Evolutionary conservation across 257 asterid genomes (phyloP).

Genomic region (Jacaranda mimosifolia): DNA sequence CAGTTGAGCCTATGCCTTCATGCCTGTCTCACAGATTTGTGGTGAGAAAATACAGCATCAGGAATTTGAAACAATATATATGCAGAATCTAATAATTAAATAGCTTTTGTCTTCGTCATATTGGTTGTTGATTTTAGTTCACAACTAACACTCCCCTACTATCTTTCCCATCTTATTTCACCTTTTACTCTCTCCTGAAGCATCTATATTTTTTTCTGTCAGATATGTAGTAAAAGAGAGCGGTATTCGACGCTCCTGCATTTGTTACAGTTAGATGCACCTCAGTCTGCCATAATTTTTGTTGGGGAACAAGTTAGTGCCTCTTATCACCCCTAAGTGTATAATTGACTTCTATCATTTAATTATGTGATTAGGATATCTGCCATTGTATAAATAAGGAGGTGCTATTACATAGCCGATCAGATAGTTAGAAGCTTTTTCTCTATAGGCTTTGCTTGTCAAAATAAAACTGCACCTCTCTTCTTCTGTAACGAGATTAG

Average conservation of each 20-base stretch:
- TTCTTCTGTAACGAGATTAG: too few relatives aligned
- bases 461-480: too few relatives aligned
- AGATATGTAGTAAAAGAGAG: constrained; percentile 78
- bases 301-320: constrained; percentile 87
- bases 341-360: background rate
- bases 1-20: constrained; percentile 86
- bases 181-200: constrained; percentile 16
- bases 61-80: constrained; percentile 21
- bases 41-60: constrained; percentile 58
- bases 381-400: too few relatives aligned
- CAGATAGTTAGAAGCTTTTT: too few relatives aligned
- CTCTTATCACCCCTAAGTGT: constrained; percentile 33
- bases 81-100: background rate
- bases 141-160: constrained; percentile 1
- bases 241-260: constrained; percentile 67
- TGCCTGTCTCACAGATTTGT: constrained; percentile 85
- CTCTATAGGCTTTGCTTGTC: too few relatives aligned
- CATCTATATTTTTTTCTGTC: constrained; percentile 38
- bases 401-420: too few relatives aligned
- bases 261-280: constrained; percentile 70
- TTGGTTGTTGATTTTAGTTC: constrained; percentile 24
- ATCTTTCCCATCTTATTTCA: constrained; percentile 9
- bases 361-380: too few relatives aligned
- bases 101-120: background rate
- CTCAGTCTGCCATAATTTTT: constrained; percentile 89